Evolutionary conservation across 2,329 filamentous ascomycete species (phyloP).

Genomic region (Fusarium chlamydosporum): DNA sequence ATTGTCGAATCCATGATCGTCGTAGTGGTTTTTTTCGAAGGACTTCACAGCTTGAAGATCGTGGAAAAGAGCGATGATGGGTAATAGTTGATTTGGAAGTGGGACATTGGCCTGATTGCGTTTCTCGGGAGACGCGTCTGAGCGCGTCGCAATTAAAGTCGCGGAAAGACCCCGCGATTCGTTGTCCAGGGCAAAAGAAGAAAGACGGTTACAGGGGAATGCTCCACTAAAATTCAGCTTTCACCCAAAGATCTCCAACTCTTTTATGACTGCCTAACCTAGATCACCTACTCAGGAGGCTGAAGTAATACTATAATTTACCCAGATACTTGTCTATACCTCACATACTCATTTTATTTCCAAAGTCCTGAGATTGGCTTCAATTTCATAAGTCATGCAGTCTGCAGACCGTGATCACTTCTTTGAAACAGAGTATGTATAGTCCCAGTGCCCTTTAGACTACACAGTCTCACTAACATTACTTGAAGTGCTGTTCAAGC

Average conservation of each 20-base stretch:
- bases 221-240: constrained; percentile 40
- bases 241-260: constrained; percentile 24
- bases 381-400: constrained; percentile 64
- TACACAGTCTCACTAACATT: constrained; percentile 7
- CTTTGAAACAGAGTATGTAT: constrained; percentile 88
- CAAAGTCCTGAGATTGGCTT: accelerated
- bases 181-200: constrained; percentile 4
- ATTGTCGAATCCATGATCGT: constrained; percentile 54
- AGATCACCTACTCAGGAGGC: constrained; percentile 15
- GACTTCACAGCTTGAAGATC: constrained; percentile 16
- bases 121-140: constrained; percentile 57
- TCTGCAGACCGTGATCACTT: constrained; percentile 84
- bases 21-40: constrained; percentile 2
- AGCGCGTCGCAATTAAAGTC: constrained; percentile 59
- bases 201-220: constrained; percentile 20
- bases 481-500: constrained; percentile 63
- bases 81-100: constrained; percentile 25
- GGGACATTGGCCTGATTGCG: constrained; percentile 5
- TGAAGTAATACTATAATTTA: background rate
- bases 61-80: constrained; percentile 27
- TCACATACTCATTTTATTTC: background rate
- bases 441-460: background rate
- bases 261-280: constrained; percentile 38
- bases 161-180: constrained; percentile 52
- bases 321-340: background rate